These are phyloP conservation scores for Candida sojae DNA, from an alignment of 1,139 yeast genomes.

Conservation along the genomic window DNA sequence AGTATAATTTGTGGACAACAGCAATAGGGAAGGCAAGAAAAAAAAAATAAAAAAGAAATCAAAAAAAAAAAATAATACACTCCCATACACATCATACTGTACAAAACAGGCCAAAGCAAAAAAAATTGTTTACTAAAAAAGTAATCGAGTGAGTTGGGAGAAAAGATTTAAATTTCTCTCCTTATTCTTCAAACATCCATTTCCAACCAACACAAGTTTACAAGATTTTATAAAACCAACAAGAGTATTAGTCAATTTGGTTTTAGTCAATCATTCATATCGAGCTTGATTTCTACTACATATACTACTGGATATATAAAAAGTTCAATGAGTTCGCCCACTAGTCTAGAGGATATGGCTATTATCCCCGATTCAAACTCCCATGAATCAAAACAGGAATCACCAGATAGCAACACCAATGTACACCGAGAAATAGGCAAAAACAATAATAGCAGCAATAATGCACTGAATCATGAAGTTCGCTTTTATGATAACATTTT, in stretches of 20 bases:
- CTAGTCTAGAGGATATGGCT: slow-evolving; percentile 26
- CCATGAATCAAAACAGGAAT: slow-evolving; percentile 3
- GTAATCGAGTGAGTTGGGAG: background rate
- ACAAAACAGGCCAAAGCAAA: background rate
- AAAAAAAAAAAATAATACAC: background rate
- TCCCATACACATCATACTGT: background rate
- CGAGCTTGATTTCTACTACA: background rate
- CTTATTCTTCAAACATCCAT: background rate
- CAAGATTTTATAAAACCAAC: background rate
- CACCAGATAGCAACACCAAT: slow-evolving; percentile 5
- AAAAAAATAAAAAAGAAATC: too few species aligned
- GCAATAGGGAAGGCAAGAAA: background rate
- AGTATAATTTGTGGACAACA: background rate
- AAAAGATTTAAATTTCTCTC: slow-evolving; percentile 4
- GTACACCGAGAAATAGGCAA: slow-evolving; percentile 8
- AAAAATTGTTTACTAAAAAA: slow-evolving; percentile 1
- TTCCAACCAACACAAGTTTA: background rate
- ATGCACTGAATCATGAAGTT: slow-evolving; percentile 4
- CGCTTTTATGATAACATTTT: slow-evolving; percentile 27
- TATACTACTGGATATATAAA: background rate
- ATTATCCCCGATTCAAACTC: slow-evolving; percentile 7
- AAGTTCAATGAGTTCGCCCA: slow-evolving; percentile 31
- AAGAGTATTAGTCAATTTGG: too few species aligned
- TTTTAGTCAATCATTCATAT: too few species aligned
- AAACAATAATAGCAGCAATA: slow-evolving; percentile 1